Conservation (phyloP, 1,284 basidiomycete species). For the Melampsora americana region DNA sequence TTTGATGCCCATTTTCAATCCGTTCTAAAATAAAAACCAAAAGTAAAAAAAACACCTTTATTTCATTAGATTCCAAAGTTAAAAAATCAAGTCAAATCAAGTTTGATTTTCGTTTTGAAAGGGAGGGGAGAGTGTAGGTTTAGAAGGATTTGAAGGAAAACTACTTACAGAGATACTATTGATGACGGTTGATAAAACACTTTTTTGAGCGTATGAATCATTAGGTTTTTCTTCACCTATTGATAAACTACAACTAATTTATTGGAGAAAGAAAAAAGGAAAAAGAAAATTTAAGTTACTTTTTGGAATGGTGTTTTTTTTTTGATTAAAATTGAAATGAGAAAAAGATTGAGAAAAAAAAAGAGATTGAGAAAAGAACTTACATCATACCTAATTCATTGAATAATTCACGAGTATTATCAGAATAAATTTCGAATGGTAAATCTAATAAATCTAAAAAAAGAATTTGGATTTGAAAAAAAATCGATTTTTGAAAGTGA, state of each 20-base stretch:
- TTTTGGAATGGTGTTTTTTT: too few relatives aligned
- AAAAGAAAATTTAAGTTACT: neutral
- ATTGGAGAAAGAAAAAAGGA: too few relatives aligned
- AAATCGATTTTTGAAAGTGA: too few relatives aligned
- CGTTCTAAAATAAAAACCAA: too few relatives aligned
- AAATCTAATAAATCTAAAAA: slow-evolving; percentile 17
- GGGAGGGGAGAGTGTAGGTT: neutral
- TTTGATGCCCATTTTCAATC: slow-evolving; percentile 18
- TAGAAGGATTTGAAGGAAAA: neutral
- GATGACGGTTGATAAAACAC: neutral
- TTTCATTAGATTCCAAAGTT: too few relatives aligned
- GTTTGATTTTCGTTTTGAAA: neutral
- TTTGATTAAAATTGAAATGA: too few relatives aligned
- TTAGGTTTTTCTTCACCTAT: slow-evolving; percentile 13
- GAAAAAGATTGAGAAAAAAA: too few relatives aligned
- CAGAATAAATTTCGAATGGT: slow-evolving; percentile 28
- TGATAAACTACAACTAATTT: slow-evolving; percentile 9
- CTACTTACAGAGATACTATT: neutral
- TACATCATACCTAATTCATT: slow-evolving; percentile 29
- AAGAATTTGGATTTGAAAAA: too few relatives aligned
- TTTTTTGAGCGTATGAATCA: slow-evolving; percentile 1
- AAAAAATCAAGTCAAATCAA: too few relatives aligned
- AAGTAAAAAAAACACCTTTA: too few relatives aligned
- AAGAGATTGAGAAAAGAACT: neutral
- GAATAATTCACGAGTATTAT: slow-evolving; percentile 3